Conservation (phyloP, 2,329 filamentous ascomycete species). For the Phaeosphaeria sp. region DNA sequence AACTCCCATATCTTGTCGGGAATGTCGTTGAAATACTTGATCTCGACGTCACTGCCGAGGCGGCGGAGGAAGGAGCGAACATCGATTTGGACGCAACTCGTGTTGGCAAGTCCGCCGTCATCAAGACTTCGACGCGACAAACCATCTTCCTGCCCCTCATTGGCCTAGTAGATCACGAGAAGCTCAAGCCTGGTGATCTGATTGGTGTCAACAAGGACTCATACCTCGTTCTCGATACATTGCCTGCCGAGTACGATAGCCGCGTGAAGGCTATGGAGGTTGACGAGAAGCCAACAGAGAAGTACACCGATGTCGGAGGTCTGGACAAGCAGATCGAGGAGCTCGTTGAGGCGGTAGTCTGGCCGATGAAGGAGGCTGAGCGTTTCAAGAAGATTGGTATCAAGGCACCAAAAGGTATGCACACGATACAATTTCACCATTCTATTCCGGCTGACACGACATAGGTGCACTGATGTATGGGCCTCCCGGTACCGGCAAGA, state of each 20-base stretch:
- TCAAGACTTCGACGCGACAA: constrained; percentile 98
- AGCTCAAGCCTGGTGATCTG: constrained; percentile 91
- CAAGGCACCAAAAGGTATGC: constrained; percentile 94
- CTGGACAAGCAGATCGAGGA: constrained; percentile 99
- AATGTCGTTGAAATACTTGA: constrained; percentile 98
- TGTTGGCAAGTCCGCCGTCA: constrained; percentile 97
- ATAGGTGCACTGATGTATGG: constrained; percentile 95
- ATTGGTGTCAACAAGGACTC: constrained; percentile 99
- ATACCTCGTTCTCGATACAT: constrained; percentile 93
- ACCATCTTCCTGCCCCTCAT: constrained; percentile 98
- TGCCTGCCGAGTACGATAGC: constrained; percentile 98
- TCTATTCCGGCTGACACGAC: constrained; percentile 13
- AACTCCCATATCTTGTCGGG: constrained; percentile 96
- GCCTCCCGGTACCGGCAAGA: constrained; percentile 88
- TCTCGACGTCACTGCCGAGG: constrained; percentile 93
- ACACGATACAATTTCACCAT: not conserved
- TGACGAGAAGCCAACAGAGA: constrained; percentile 98
- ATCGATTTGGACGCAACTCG: constrained; percentile 97
- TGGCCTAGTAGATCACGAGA: constrained; percentile 92
- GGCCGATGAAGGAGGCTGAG: constrained; percentile 99
- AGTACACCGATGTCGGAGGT: constrained; percentile 97
- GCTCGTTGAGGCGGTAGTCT: constrained; percentile 96
- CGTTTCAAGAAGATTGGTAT: constrained; percentile 99
- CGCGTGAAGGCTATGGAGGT: constrained; percentile 99
- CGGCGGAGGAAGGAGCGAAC: constrained; percentile 96